These are phyloP conservation scores for Yamadazyma laniorum DNA, from an alignment of 805 yeast genomes.

Conservation along the genomic window DNA sequence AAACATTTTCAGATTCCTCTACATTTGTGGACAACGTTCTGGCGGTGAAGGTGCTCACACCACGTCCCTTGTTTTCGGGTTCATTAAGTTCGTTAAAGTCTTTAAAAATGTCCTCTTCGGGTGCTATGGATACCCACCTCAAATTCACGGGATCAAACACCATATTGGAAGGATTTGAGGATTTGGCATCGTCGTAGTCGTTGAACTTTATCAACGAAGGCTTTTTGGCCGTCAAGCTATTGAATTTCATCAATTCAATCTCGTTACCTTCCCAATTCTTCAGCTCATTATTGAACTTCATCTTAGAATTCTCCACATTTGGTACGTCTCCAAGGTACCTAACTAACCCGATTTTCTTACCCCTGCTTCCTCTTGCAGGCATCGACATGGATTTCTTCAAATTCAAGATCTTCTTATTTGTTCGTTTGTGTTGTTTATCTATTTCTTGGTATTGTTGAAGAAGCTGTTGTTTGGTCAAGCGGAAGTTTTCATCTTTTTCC, in stretches of 20 bases:
- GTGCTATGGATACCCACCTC: constrained; percentile 56
- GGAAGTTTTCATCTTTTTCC: constrained; percentile 13
- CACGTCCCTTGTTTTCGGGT: constrained; percentile 18
- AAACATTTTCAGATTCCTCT: constrained; percentile 25
- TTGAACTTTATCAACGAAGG: constrained; percentile 38
- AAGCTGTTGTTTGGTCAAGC: constrained; percentile 24
- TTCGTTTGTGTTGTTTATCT: constrained; percentile 15
- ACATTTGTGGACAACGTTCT: constrained; percentile 32
- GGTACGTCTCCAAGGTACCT: constrained; percentile 26
- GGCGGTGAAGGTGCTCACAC: constrained; percentile 37
- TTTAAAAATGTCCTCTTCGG: constrained; percentile 44
- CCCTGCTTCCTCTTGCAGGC: constrained; percentile 8
- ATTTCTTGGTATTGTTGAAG: constrained; percentile 32
- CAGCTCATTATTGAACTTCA: constrained; percentile 53
- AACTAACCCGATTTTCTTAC: constrained; percentile 29
- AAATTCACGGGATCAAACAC: constrained; percentile 55
- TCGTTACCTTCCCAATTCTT: constrained; percentile 68
- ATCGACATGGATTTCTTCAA: constrained; percentile 14
- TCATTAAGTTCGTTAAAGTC: constrained; percentile 46
- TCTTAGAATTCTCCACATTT: constrained; percentile 23
- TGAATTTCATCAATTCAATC: constrained; percentile 52
- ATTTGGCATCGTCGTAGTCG: constrained; percentile 19
- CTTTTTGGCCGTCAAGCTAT: constrained; percentile 28
- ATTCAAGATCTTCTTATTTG: constrained; percentile 11
- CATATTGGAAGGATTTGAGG: constrained; percentile 40